A percentile compares a stretch with the other conserved stretches of the same genome.
Conservation (phyloP, 176 grass and related monocot species). For the Carex cristatella region DNA sequence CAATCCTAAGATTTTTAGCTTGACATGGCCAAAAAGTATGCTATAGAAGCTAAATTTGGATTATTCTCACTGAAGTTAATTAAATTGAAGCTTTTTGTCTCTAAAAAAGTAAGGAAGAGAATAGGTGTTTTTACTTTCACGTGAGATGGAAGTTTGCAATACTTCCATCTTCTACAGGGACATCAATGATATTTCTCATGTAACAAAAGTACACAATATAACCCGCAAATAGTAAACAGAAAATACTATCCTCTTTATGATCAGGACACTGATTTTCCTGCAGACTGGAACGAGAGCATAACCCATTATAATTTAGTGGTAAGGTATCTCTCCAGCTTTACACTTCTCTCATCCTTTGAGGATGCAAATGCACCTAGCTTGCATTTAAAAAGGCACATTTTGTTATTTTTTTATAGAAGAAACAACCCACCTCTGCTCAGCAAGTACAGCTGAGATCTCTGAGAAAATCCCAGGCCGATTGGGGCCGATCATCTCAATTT, state of each 20-base stretch:
- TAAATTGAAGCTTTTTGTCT: background rate
- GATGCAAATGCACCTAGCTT: background rate
- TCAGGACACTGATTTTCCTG: background rate
- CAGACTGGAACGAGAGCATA: background rate
- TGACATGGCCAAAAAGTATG: too few species aligned
- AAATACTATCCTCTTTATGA: background rate
- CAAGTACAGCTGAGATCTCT: slow-evolving; percentile 50
- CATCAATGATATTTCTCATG: background rate
- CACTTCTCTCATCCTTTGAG: background rate
- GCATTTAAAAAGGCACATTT: background rate
- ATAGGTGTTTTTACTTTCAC: background rate
- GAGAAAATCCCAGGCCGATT: slow-evolving; percentile 52
- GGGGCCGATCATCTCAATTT: slow-evolving; percentile 51
- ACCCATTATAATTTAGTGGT: background rate
- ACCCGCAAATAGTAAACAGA: background rate
- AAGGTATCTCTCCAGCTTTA: background rate
- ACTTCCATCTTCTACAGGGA: background rate
- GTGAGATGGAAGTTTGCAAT: background rate
- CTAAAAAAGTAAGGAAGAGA: background rate
- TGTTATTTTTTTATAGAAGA: background rate
- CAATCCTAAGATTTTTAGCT: background rate
- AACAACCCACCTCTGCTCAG: slow-evolving; percentile 31
- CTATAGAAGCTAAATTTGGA: too few species aligned
- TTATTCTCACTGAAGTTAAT: too few species aligned
- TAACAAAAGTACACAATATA: background rate